phyloP scores from a whole-genome alignment of 2,329 filamentous ascomycete species.

The Chlorencoelia australis region DNA sequence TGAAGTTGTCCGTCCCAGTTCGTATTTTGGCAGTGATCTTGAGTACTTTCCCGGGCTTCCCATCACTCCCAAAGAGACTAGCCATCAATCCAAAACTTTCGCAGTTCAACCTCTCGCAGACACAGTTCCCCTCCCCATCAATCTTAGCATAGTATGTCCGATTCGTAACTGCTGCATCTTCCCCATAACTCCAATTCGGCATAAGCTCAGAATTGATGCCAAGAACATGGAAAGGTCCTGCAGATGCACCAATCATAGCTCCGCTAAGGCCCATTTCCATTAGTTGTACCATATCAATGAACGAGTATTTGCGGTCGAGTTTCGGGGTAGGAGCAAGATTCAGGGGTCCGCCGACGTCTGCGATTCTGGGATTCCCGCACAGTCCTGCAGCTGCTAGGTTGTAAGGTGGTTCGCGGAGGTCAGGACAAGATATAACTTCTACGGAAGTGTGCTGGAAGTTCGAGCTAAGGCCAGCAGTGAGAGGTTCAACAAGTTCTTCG shows the following conservation, averaged over 20 bases:
- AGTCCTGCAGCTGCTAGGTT: constrained; percentile 32
- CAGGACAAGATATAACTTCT: constrained; percentile 26
- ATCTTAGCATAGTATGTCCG: constrained; percentile 24
- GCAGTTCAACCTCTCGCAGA: constrained; percentile 19
- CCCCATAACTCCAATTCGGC: constrained; percentile 30
- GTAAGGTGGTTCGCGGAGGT: constrained; percentile 31
- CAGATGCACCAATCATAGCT: constrained; percentile 32
- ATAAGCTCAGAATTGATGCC: constrained; percentile 35
- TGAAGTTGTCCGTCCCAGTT: too few species aligned
- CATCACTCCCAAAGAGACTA: too few species aligned
- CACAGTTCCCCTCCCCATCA: constrained; percentile 10
- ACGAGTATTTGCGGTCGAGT: constrained; percentile 27
- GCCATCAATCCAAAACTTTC: constrained; percentile 33
- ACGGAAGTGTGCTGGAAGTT: constrained; percentile 21
- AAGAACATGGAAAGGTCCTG: constrained; percentile 33
- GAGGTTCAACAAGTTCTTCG: constrained; percentile 17
- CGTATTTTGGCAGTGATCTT: too few species aligned
- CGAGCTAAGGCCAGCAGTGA: constrained; percentile 14
- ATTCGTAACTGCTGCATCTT: constrained; percentile 21
- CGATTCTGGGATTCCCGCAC: constrained; percentile 30
- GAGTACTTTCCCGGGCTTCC: too few species aligned
- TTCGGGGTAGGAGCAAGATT: constrained; percentile 32
- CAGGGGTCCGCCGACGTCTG: constrained; percentile 35
- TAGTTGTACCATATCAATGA: constrained; percentile 24
- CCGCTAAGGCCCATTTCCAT: constrained; percentile 31